Evolutionary conservation across 257 asterid genomes (phyloP).

Genomic region (Ajuga chamaepitys): DNA sequence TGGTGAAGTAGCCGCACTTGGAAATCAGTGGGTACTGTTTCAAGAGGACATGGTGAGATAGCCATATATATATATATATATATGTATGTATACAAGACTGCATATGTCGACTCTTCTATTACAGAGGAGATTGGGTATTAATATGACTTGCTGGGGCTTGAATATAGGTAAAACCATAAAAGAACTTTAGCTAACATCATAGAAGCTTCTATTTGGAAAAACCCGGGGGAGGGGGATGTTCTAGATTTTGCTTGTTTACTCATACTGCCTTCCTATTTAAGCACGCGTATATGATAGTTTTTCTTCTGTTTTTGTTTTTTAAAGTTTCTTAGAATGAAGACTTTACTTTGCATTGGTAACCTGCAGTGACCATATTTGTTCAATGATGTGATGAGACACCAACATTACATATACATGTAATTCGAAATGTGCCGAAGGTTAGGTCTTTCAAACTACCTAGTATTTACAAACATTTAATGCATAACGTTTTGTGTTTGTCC

Average conservation of each 20-base stretch:
- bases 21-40: conserved; percentile 64
- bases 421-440: neutral
- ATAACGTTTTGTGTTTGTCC: neutral
- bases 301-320: no score
- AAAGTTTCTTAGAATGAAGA: neutral
- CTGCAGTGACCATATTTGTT: neutral
- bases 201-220: no score
- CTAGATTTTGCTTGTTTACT: no score
- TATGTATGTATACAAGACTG: no score
- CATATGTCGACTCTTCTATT: no score
- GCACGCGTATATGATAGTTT: no score
- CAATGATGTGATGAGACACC: neutral
- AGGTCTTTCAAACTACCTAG: neutral
- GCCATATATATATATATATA: no score
- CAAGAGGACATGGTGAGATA: conserved; percentile 15
- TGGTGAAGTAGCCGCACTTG: conserved; percentile 53
- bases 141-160: no score
- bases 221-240: no score
- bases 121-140: no score
- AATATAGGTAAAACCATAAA: no score
- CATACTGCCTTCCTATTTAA: no score
- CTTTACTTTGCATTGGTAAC: neutral
- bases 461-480: neutral
- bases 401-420: neutral
- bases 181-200: neutral